These are phyloP conservation scores for Stagonosporopsis vannaccii DNA, from an alignment of 2,329 filamentous ascomycete species.

Conservation along the genomic window DNA sequence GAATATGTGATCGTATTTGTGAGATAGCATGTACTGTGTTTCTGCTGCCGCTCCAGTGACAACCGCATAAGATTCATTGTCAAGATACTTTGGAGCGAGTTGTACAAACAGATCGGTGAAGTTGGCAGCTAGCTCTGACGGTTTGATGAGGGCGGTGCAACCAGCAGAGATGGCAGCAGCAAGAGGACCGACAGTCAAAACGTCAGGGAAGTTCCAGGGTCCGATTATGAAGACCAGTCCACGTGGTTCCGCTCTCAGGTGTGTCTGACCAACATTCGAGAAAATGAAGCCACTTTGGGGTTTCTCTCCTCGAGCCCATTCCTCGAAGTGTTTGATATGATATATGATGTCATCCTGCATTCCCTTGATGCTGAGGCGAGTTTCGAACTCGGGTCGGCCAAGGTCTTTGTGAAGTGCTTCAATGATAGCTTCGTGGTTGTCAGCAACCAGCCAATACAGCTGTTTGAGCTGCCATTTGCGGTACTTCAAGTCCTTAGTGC, in stretches of 20 bases:
- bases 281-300: background rate
- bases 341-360: background rate
- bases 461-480: conserved; percentile 10
- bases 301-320: background rate
- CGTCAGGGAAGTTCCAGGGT: conserved; percentile 2
- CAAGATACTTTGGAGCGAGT: background rate
- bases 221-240: conserved; percentile 1
- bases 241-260: conserved; percentile 2
- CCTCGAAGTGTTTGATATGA: background rate
- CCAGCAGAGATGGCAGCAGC: conserved; percentile 9
- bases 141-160: conserved; percentile 5
- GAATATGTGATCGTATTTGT: conserved; percentile 2
- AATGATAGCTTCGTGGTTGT: background rate
- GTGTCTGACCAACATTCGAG: background rate
- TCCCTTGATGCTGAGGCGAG: background rate
- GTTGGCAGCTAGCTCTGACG: conserved; percentile 1
- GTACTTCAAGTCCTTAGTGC: conserved; percentile 1
- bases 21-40: conserved; percentile 3
- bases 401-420: background rate
- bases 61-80: background rate
- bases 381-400: background rate
- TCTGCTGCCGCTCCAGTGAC: conserved; percentile 1
- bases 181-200: background rate
- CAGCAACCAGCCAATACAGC: conserved; percentile 6
- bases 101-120: background rate